Evolutionary conservation across 768 basidiomycete genomes (phyloP).

Genomic region (Pholiota conissans): DNA sequence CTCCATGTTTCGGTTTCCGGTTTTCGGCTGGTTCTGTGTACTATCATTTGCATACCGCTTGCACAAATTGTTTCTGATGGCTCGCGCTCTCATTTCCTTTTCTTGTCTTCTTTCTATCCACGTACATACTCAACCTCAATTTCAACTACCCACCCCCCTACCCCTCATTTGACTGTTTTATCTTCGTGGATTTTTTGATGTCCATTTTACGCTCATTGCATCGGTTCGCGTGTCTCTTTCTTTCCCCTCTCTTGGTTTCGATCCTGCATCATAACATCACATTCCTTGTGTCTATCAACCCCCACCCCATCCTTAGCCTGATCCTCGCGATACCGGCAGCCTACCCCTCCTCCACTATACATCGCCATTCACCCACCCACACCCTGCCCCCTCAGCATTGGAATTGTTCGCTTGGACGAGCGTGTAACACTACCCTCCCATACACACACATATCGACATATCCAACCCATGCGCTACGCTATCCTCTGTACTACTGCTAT

Average conservation of each 20-base stretch:
- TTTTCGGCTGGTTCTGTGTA: constrained; percentile 8
- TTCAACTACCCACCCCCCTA: not conserved
- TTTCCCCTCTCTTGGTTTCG: not conserved
- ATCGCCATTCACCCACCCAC: too few species aligned
- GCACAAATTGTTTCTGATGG: constrained; percentile 8
- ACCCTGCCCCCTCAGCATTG: constrained; percentile 9
- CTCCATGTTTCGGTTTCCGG: too few species aligned
- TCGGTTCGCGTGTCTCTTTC: not conserved
- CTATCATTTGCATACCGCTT: not conserved
- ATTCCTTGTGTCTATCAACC: constrained; percentile 1
- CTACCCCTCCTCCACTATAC: too few species aligned
- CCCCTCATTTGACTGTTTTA: too few species aligned
- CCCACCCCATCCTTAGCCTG: not conserved
- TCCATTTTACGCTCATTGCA: too few species aligned
- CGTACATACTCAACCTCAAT: not conserved
- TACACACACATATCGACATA: too few species aligned
- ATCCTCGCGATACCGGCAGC: too few species aligned
- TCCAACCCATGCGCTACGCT: constrained; percentile 1
- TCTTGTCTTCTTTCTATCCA: not conserved
- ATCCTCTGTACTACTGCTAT: constrained; percentile 5
- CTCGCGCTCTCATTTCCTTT: not conserved
- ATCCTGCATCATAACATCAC: not conserved
- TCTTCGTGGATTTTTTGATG: too few species aligned
- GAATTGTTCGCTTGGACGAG: constrained; percentile 40
- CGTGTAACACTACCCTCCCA: constrained; percentile 33